Percentiles rank a stretch among this genome's conserved stretches.
phyloP scores from a whole-genome alignment of 495 filamentous ascomycete species.

The Sordaria brevicollis region DNA sequence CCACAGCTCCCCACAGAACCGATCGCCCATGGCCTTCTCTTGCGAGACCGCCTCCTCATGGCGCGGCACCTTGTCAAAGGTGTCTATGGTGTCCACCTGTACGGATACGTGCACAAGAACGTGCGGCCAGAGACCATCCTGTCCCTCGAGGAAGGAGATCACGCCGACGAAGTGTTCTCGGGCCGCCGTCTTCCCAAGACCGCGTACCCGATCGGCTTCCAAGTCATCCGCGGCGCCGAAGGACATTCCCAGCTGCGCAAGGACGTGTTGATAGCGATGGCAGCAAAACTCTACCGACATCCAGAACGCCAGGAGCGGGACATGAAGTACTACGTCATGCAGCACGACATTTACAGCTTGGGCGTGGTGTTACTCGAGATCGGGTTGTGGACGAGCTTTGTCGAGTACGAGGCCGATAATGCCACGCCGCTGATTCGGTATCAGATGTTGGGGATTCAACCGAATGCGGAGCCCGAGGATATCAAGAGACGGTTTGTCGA shows the following conservation, averaged over 20 bases:
- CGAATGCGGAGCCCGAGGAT: no score
- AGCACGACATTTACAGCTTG: slow-evolving; percentile 51
- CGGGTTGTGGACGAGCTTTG: slow-evolving; percentile 49
- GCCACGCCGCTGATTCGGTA: no score
- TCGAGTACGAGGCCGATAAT: no score
- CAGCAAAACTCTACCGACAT: background rate
- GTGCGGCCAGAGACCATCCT: slow-evolving; percentile 42
- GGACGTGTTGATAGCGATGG: background rate
- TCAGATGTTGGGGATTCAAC: no score
- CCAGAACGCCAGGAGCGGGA: background rate
- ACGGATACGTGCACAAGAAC: slow-evolving; percentile 43
- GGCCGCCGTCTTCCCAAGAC: background rate
- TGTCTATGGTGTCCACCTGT: slow-evolving; percentile 36
- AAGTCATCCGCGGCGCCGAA: background rate
- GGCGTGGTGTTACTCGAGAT: slow-evolving; percentile 50
- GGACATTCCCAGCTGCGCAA: background rate
- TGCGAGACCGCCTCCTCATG: slow-evolving; percentile 10
- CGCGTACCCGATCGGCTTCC: background rate
- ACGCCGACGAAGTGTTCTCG: no score
- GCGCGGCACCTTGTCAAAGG: slow-evolving; percentile 30
- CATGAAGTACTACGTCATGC: background rate
- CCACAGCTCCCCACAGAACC: no score
- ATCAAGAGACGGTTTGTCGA: no score
- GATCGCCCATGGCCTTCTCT: no score
- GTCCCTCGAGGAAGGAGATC: slow-evolving; percentile 15